These are phyloP conservation scores for Blastobotrys aristatus DNA, from an alignment of 1,139 yeast genomes.

Conservation along the genomic window DNA sequence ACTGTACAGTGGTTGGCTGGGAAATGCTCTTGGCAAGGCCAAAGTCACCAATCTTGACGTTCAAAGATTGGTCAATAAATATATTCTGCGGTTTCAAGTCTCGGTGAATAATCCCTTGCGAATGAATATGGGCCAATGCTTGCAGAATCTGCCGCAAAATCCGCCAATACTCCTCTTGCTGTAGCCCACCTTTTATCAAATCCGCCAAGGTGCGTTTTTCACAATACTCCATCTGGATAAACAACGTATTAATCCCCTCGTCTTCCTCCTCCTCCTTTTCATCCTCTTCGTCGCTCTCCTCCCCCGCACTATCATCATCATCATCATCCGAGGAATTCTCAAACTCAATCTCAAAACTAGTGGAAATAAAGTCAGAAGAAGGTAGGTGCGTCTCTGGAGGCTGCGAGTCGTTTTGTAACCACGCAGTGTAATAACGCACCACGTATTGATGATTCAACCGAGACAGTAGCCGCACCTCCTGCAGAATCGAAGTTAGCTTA, in stretches of 20 bases:
- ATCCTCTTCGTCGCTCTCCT: constrained; percentile 1
- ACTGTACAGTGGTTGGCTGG: constrained; percentile 38
- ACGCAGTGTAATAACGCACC: constrained; percentile 92
- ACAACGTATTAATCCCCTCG: constrained; percentile 49
- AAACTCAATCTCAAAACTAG: constrained; percentile 30
- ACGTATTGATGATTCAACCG: constrained; percentile 92
- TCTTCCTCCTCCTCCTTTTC: constrained; percentile 18
- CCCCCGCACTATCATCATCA: constrained; percentile 9
- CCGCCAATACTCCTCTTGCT: constrained; percentile 81
- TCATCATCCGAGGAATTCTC: constrained; percentile 27
- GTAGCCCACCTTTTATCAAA: constrained; percentile 76
- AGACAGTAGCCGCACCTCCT: constrained; percentile 88
- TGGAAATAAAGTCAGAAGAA: constrained; percentile 31
- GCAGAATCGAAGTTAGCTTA: constrained; percentile 71
- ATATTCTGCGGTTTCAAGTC: constrained; percentile 95
- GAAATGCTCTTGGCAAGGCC: constrained; percentile 71
- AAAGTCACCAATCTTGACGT: constrained; percentile 93
- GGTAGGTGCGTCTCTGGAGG: constrained; percentile 13
- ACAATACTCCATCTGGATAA: constrained; percentile 97
- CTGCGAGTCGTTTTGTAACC: constrained; percentile 70
- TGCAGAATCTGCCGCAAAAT: constrained; percentile 82
- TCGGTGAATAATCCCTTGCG: constrained; percentile 91
- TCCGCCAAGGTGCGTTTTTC: constrained; percentile 87
- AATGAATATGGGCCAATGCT: constrained; percentile 85
- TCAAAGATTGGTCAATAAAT: constrained; percentile 84